phyloP scores from a whole-genome alignment of 148 eudicot genomes.

The Rhododendron mucronatum region DNA sequence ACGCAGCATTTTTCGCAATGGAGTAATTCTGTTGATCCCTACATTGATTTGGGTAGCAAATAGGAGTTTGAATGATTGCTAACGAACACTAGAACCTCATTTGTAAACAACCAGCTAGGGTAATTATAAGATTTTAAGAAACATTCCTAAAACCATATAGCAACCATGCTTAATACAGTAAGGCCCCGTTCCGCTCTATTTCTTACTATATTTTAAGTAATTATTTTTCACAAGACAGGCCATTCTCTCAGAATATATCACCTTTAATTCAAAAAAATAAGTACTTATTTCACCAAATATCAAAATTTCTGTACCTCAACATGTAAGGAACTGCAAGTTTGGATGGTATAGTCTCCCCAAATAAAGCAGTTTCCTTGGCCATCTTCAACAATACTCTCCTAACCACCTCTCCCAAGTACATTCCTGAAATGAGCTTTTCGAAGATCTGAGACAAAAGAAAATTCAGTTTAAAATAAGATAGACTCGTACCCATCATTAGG shows the following conservation, averaged over 20 bases:
- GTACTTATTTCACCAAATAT: neutral
- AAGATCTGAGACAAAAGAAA: constrained; percentile 28
- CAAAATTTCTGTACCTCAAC: constrained; percentile 23
- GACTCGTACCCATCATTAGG: too few species aligned
- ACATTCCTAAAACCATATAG: neutral
- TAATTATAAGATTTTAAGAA: neutral
- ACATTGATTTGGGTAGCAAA: neutral
- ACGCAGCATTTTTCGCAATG: neutral
- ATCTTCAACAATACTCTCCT: constrained; percentile 50
- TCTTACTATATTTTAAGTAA: too few species aligned
- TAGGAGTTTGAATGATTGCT: neutral
- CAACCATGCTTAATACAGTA: neutral
- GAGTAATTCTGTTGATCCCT: neutral
- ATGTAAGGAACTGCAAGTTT: constrained; percentile 38
- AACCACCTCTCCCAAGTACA: constrained; percentile 56
- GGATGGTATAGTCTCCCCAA: constrained; percentile 39
- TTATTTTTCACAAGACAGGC: too few species aligned
- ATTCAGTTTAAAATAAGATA: neutral
- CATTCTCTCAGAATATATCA: too few species aligned
- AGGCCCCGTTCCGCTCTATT: too few species aligned
- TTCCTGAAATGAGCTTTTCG: constrained; percentile 52
- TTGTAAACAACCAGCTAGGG: neutral
- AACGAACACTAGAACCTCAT: neutral
- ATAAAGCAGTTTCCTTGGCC: constrained; percentile 49
- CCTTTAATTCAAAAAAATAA: too few species aligned